Evolutionary conservation across 2,329 filamentous ascomycete species (phyloP), one percentile per base, ranked within the genome.

Genomic region (Pseudocercospora fuligena): DNA sequence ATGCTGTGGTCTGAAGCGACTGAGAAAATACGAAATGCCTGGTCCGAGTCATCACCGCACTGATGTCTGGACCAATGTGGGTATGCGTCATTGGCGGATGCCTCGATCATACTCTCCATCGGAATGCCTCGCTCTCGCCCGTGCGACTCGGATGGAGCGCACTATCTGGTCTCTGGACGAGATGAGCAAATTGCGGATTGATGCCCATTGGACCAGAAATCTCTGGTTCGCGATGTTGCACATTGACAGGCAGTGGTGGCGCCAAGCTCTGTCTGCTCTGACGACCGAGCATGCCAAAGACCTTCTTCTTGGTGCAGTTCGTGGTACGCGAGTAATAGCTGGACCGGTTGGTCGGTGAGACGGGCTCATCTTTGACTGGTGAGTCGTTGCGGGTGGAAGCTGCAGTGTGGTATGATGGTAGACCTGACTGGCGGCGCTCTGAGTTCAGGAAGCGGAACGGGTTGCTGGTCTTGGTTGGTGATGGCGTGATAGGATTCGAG

Each of bases 201-300:
- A 82, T 80, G 62, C 84, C 82, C 65, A 87, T 77, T 0, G 87
- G 87, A 9, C 80, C 81, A 0, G 86, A 88, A 70, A 90, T 89
- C 67, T 76, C 72, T 69, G 73, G 71, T 64, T 74, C 71, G 0
- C 69, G 66, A 51, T 68, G 63, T 4, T 68, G 59, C 2, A 62
- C 43, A 68, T 86, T 84, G 57, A 87, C 66, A 63, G 83, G 78
- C 71, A 84, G 76, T 31, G 78, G 80, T 57, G 77, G 83, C 60
- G 78, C 80, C 67, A 81, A 78, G 73, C 79, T 80, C 53, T 83
- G 73, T 63, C 77, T 70, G 54, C 74, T 71, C 59, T 73, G 74
- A 27, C 74, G 70, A n/a, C 72, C 69, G 60, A 77, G 71, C 23
- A 74, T 66, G 54, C 65, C 69, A 53, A 74, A 74, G 43, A 77